phyloP scores from a whole-genome alignment of 768 basidiomycete genomes.

The Podaxis sp. region DNA sequence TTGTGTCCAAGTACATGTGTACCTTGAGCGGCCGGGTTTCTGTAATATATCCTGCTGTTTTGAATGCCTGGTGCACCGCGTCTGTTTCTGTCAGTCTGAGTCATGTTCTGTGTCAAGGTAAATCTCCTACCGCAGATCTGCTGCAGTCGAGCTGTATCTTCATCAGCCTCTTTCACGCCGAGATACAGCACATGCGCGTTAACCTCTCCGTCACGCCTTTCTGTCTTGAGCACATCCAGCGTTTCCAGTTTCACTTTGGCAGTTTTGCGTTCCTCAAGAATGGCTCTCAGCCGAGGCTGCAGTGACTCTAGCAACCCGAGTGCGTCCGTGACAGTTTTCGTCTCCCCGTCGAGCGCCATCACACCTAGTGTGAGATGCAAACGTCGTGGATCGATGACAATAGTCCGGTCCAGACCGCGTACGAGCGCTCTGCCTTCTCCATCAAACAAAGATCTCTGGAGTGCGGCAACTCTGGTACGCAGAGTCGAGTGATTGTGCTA shows the following conservation, averaged over 20 bases:
- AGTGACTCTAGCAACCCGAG: conserved; percentile 44
- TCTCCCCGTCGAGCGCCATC: conserved; percentile 51
- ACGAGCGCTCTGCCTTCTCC: conserved; percentile 29
- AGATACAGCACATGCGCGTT: conserved; percentile 58
- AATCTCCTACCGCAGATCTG: conserved; percentile 29
- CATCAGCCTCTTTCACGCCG: conserved; percentile 40
- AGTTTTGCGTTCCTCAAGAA: conserved; percentile 30
- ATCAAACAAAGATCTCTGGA: conserved; percentile 42
- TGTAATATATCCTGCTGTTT: conserved; percentile 37
- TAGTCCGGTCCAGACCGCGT: conserved; percentile 57
- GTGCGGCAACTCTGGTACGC: conserved; percentile 33
- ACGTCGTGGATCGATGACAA: conserved; percentile 57
- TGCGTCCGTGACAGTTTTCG: conserved; percentile 38
- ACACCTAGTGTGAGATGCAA: conserved; percentile 77
- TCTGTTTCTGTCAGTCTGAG: conserved; percentile 26
- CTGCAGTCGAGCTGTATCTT: conserved; percentile 25
- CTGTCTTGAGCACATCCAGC: conserved; percentile 46
- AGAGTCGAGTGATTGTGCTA: conserved; percentile 39
- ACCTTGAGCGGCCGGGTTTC: conserved; percentile 55
- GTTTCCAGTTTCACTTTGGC: conserved; percentile 40
- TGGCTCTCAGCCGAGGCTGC: conserved; percentile 38
- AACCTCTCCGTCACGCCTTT: conserved; percentile 24
- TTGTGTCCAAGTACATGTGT: conserved; percentile 12
- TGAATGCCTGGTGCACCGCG: conserved; percentile 30
- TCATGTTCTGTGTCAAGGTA: not conserved